Evolutionary conservation across 768 basidiomycete genomes (phyloP).

Genomic region (Serendipita sp.): DNA sequence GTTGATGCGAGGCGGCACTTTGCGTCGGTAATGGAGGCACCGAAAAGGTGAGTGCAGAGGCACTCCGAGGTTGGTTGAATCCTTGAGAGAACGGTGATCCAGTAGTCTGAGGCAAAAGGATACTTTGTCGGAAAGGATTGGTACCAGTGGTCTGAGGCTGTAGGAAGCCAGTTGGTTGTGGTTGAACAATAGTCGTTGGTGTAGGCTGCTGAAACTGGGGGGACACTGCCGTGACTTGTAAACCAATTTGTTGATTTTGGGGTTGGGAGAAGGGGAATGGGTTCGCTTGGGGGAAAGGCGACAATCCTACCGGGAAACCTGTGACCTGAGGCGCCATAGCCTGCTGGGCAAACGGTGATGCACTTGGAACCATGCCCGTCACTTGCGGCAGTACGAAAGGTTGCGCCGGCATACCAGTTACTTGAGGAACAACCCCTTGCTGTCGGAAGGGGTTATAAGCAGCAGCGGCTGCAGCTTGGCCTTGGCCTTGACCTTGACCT

Average conservation of each 20-base stretch:
- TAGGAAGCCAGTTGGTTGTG: constrained; percentile 18
- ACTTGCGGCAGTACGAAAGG: constrained; percentile 11
- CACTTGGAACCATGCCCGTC: neutral
- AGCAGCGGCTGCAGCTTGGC: constrained; percentile 25
- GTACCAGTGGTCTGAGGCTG: constrained; percentile 29
- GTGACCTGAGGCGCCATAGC: constrained; percentile 2
- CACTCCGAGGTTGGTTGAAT: constrained; percentile 7
- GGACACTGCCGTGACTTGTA: neutral
- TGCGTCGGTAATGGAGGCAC: constrained; percentile 13
- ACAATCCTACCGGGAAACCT: constrained; percentile 3
- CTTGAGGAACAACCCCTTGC: constrained; percentile 49
- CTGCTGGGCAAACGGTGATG: neutral
- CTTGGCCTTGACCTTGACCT: constrained; percentile 17
- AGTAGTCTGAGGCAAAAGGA: constrained; percentile 47
- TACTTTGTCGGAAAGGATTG: constrained; percentile 77
- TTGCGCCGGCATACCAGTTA: constrained; percentile 34
- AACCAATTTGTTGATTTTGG: neutral
- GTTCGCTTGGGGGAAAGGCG: constrained; percentile 4
- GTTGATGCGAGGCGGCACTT: constrained; percentile 13
- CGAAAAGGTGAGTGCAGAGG: constrained; percentile 9
- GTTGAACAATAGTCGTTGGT: neutral
- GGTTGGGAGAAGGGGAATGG: neutral
- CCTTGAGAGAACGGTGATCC: constrained; percentile 25
- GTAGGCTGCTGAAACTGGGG: neutral
- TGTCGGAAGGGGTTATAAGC: constrained; percentile 67